Evolutionary conservation across 805 yeast genomes (phyloP).

Genomic region (Kodamaea neixiangensis): DNA sequence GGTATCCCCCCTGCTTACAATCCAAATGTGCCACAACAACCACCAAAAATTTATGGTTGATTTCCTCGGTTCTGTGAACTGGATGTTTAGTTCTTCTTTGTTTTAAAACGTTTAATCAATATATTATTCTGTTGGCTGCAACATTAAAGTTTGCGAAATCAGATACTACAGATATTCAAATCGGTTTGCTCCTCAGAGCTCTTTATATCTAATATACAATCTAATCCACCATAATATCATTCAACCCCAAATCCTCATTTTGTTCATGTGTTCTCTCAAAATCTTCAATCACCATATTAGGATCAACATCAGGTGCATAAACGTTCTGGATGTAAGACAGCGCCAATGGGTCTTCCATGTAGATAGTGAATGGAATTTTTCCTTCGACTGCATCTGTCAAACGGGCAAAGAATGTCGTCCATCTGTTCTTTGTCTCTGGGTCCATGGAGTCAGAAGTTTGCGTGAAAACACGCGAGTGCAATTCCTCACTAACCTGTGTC

Average conservation of each 20-base stretch:
- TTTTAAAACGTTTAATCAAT: background rate
- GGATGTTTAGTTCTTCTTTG: background rate
- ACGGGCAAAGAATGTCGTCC: slow-evolving; percentile 76
- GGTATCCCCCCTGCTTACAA: background rate
- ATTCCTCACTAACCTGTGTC: slow-evolving; percentile 85
- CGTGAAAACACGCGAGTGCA: slow-evolving; percentile 79
- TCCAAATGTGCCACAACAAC: background rate
- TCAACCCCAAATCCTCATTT: slow-evolving; percentile 88
- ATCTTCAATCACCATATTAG: slow-evolving; percentile 90
- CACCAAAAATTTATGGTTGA: background rate
- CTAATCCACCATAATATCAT: slow-evolving; percentile 46
- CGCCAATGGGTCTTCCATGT: slow-evolving; percentile 94
- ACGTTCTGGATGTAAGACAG: slow-evolving; percentile 95
- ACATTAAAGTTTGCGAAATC: too few relatives aligned
- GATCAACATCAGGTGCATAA: slow-evolving; percentile 98
- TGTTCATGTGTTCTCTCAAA: slow-evolving; percentile 86
- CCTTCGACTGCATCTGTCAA: slow-evolving; percentile 82
- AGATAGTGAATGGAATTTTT: slow-evolving; percentile 74
- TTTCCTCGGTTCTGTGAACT: too few relatives aligned
- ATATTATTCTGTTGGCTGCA: too few relatives aligned
- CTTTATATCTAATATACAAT: background rate
- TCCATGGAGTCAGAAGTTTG: slow-evolving; percentile 94
- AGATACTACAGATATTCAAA: background rate
- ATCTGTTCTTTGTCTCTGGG: slow-evolving; percentile 68
- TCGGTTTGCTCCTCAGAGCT: slow-evolving; percentile 4